These are phyloP conservation scores for Cladorrhinum sp. DNA, from an alignment of 2,329 filamentous ascomycete species.

Conservation along the genomic window DNA sequence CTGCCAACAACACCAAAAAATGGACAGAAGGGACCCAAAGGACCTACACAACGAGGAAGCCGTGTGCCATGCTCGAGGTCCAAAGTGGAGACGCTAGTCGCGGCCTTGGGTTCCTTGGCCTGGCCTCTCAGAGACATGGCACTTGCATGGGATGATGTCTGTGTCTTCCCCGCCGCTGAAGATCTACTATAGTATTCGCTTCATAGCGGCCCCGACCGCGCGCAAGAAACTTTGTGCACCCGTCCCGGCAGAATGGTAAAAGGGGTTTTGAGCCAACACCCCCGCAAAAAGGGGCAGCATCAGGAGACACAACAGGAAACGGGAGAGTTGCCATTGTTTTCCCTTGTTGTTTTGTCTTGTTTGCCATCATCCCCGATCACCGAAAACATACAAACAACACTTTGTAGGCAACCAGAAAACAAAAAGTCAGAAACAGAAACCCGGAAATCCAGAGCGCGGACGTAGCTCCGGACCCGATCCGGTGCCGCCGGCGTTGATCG, in stretches of 20 bases:
- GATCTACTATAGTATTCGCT: background rate
- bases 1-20: background rate
- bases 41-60: background rate
- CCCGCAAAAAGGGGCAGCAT: background rate
- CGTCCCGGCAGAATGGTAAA: slow-evolving; percentile 18
- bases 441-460: background rate
- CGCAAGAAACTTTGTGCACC: background rate
- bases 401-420: background rate
- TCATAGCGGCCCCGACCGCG: background rate
- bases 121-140: background rate
- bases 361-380: too few species aligned
- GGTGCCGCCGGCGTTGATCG: background rate
- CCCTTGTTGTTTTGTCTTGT: too few species aligned
- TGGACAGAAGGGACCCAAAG: background rate
- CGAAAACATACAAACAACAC: too few species aligned
- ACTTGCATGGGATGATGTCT: background rate
- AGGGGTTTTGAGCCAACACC: slow-evolving; percentile 9
- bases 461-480: slow-evolving; percentile 5
- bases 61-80: background rate
- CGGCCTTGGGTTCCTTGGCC: background rate
- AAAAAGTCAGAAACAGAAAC: background rate
- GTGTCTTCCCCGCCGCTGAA: background rate
- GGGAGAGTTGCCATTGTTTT: too few species aligned
- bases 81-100: background rate
- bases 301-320: slow-evolving; percentile 18